These are phyloP conservation scores for Bryoerythrophyllum caledonicum DNA, from an alignment of 225 moss, liverwort and hornwort species.

Conservation along the genomic window DNA sequence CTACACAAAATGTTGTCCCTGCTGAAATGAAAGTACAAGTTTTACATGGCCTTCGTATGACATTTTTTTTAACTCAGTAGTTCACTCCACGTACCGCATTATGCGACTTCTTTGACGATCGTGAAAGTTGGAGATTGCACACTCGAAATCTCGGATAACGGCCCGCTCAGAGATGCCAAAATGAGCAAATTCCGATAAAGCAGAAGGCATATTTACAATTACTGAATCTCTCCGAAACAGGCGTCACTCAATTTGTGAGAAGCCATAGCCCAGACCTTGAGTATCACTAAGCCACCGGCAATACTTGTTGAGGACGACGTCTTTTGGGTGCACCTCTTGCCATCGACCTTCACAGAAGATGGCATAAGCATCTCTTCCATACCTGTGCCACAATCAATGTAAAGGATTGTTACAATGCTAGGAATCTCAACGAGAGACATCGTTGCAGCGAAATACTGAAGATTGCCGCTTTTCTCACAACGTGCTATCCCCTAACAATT, in stretches of 20 bases:
- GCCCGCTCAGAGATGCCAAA: constrained; percentile 5
- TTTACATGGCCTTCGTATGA: not conserved
- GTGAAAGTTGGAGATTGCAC: not conserved
- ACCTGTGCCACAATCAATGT: constrained; percentile 46
- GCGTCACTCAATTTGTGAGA: constrained; percentile 46
- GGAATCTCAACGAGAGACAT: not conserved
- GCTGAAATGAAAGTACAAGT: not conserved
- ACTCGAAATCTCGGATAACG: not conserved
- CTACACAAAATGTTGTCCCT: not conserved
- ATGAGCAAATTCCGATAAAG: constrained; percentile 5
- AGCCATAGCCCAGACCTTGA: constrained; percentile 74
- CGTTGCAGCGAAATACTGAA: not conserved
- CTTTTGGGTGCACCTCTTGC: constrained; percentile 88
- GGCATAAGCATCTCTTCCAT: constrained; percentile 96
- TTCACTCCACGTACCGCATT: constrained; percentile 18
- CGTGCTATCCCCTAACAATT: not conserved
- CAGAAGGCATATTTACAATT: not conserved
- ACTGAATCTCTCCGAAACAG: constrained; percentile 4
- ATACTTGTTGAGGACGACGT: constrained; percentile 72
- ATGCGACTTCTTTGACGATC: constrained; percentile 10
- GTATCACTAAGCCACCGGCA: constrained; percentile 86
- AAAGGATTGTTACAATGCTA: not conserved
- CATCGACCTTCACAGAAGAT: constrained; percentile 99
- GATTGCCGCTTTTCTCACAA: not conserved
- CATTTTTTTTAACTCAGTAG: not conserved